Percentiles rank a stretch among this genome's conserved stretches.
These are phyloP conservation scores for Coemansia sp. DNA, from an alignment of 192 early-diverging fungal species.

Conservation along the genomic window DNA sequence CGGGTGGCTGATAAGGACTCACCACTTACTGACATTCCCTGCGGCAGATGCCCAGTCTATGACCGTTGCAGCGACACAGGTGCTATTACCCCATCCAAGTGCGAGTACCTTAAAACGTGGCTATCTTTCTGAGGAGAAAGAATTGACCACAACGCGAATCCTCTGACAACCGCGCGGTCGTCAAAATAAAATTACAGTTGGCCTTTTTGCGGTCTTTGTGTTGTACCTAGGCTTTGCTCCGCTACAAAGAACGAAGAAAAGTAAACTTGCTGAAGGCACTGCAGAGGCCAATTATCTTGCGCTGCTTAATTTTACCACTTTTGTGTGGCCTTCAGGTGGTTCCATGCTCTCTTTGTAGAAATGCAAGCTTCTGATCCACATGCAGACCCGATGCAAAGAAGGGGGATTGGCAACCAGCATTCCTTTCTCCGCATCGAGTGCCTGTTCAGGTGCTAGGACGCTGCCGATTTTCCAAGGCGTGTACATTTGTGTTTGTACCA, in stretches of 20 bases:
- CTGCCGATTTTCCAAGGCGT: not conserved
- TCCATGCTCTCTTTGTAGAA: not conserved
- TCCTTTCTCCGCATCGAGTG: not conserved
- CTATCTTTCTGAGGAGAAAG: conserved; percentile 55
- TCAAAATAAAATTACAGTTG: not conserved
- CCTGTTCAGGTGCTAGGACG: not conserved
- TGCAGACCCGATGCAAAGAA: not conserved
- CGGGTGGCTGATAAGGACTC: conserved; percentile 52
- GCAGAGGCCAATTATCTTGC: not conserved
- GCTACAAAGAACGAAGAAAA: not conserved
- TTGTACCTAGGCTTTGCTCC: not conserved
- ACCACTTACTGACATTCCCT: conserved; percentile 77
- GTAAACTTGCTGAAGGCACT: not conserved
- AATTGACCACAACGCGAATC: not conserved
- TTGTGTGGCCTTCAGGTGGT: not conserved
- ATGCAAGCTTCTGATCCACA: not conserved
- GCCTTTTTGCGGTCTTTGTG: not conserved
- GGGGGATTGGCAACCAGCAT: not conserved
- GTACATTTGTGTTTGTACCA: not conserved
- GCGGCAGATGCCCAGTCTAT: conserved; percentile 85
- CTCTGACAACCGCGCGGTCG: not conserved
- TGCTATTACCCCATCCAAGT: conserved; percentile 71
- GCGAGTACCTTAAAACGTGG: conserved; percentile 82
- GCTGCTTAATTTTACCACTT: not conserved
- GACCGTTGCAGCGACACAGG: conserved; percentile 72